Evolutionary conservation across 208 protist genomes (phyloP), one percentile per base, ranked within the genome.

Genomic region (Leishmania mexicana): DNA sequence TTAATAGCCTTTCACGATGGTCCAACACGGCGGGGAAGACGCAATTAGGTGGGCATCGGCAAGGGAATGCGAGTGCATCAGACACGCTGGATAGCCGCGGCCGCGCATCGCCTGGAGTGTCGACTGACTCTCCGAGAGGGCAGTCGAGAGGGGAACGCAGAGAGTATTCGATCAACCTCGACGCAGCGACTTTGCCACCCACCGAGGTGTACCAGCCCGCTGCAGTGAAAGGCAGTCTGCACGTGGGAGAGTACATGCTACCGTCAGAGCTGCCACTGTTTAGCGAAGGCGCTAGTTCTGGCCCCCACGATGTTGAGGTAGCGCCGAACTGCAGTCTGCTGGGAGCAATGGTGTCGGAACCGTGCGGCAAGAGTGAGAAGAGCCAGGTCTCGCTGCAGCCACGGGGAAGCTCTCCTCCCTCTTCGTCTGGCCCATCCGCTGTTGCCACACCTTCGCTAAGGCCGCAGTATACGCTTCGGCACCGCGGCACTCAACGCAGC

Each of bases 161-260:
- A 31, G 74, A 78, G 54, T 51, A 78, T 57, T 78, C 38, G 53
- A 28, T 78, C 40, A 78, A 67, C 40, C 57, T 78, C 35, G 57
- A 67, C 38, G 24, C 54, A 60, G 17, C 19, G 15, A 21, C 19
- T 38, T 40, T 64, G 2, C 38, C 24, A 53, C 31, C 35, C n/a
- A 42, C 28, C 15, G 51, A 76, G 11, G 49, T 15, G 49, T 62
- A 28, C 49, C 47, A 76, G 7, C 35, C 73, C 8, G 42, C 42
- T 45, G 17, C 31, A 15, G 35, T 54, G 35, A 51, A 40, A 60
- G 45, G 17, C 7, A 60, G n/a, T 21, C 45, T 28, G 28, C 77
- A 73, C 28, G 11, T 40, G 17, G 80, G 60, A 40, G 77, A 74
- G n/a, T 78, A 64, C 72, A 47, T 54, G 53, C 74, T 78, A 75